Evolutionary conservation across 2,329 filamentous ascomycete genomes (phyloP).

Genomic region (Stagonosporopsis tanaceti): DNA sequence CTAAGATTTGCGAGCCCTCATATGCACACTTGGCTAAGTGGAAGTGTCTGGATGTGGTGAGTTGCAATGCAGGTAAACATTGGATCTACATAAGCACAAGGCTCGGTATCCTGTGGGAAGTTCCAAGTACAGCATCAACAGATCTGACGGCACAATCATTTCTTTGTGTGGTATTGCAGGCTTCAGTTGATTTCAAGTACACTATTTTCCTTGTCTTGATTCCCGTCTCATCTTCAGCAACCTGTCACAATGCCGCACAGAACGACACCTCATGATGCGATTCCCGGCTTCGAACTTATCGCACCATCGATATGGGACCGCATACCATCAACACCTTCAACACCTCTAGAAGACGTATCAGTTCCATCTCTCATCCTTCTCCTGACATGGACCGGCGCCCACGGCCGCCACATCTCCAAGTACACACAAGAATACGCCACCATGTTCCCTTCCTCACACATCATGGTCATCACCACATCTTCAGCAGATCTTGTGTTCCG

Average conservation of each 20-base stretch:
- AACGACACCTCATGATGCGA: slow-evolving; percentile 8
- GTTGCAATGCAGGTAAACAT: background rate
- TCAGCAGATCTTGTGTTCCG: slow-evolving; percentile 36
- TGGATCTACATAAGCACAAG: slow-evolving; percentile 13
- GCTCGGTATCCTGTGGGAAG: background rate
- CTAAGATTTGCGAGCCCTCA: background rate
- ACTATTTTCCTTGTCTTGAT: background rate
- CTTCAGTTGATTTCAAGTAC: background rate
- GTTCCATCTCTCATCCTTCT: slow-evolving; percentile 35
- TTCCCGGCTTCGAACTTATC: slow-evolving; percentile 14
- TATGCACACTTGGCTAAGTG: background rate
- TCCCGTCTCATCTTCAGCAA: background rate
- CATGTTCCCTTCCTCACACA: slow-evolving; percentile 34
- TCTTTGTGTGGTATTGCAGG: background rate
- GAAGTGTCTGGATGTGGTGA: slow-evolving; percentile 6
- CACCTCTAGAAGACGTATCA: slow-evolving; percentile 6
- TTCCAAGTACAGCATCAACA: slow-evolving; percentile 8
- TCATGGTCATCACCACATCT: slow-evolving; percentile 39
- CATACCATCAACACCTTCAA: slow-evolving; percentile 14
- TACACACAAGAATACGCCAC: slow-evolving; percentile 35
- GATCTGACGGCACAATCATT: background rate
- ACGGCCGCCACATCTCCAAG: slow-evolving; percentile 33
- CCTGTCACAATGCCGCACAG: slow-evolving; percentile 2
- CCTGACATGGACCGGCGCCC: slow-evolving; percentile 42
- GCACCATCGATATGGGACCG: slow-evolving; percentile 20